Percentiles rank a stretch among this genome's conserved stretches.
Evolutionary conservation across 2,329 filamentous ascomycete species (phyloP).

Genomic region (Ascochyta lentis): DNA sequence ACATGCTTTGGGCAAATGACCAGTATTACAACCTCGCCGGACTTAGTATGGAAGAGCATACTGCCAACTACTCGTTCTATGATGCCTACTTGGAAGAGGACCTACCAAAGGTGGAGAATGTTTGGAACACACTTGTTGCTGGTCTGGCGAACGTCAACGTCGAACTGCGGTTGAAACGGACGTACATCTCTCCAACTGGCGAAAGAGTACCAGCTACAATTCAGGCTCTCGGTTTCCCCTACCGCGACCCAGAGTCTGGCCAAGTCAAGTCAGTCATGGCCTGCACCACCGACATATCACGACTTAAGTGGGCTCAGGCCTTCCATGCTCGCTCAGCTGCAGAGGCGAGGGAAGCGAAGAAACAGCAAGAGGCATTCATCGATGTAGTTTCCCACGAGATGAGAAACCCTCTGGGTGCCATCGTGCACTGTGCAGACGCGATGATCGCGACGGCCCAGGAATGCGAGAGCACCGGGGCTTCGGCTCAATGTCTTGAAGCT

Average conservation of each 20-base stretch:
- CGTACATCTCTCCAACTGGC: constrained; percentile 29
- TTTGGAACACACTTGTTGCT: constrained; percentile 23
- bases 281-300: constrained; percentile 43
- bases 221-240: constrained; percentile 35
- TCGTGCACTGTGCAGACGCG: constrained; percentile 52
- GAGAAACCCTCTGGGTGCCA: constrained; percentile 51
- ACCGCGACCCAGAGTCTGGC: constrained; percentile 25
- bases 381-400: constrained; percentile 51
- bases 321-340: constrained; percentile 41
- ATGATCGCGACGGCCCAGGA: constrained; percentile 44
- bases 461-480: constrained; percentile 1
- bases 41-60: constrained; percentile 11
- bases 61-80: constrained; percentile 16
- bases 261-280: constrained; percentile 39
- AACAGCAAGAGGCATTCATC: constrained; percentile 44
- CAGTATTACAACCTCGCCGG: constrained; percentile 31
- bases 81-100: constrained; percentile 33
- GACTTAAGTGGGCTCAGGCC: constrained; percentile 43
- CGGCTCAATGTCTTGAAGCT: constrained; percentile 21
- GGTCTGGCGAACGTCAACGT: constrained; percentile 27
- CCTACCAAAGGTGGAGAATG: constrained; percentile 15
- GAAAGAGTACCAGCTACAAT: constrained; percentile 28
- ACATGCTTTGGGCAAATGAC: constrained; percentile 37
- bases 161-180: constrained; percentile 30
- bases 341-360: constrained; percentile 44